phyloP scores from a whole-genome alignment of 2,329 filamentous ascomycete genomes.

The Gaeumannomyces sp. region DNA sequence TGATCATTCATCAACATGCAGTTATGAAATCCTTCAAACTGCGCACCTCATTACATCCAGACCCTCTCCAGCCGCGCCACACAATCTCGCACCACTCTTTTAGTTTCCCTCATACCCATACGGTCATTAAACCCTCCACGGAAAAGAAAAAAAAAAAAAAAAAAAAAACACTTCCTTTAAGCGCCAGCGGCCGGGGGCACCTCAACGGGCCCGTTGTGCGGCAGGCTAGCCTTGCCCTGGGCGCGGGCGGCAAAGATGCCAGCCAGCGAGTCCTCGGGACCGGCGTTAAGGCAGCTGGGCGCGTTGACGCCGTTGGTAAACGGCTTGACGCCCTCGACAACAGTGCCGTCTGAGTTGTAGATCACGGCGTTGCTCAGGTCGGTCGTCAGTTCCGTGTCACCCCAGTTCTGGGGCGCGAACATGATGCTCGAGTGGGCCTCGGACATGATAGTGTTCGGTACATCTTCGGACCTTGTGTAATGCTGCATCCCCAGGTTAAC shows the following conservation, averaged over 20 bases:
- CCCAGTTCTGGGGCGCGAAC: constrained; percentile 27
- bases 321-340: neutral
- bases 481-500: constrained; percentile 48
- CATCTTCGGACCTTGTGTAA: constrained; percentile 34
- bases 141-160: neutral
- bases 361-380: constrained; percentile 8
- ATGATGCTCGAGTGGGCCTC: constrained; percentile 27
- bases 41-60: too few species aligned
- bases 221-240: neutral
- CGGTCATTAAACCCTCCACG: neutral
- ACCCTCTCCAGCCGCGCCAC: neutral
- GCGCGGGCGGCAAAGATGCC: neutral
- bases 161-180: neutral
- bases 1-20: too few species aligned
- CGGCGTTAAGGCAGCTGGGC: neutral
- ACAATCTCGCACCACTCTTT: neutral
- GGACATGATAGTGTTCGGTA: constrained; percentile 28
- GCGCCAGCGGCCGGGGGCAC: neutral
- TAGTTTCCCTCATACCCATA: neutral
- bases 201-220: neutral
- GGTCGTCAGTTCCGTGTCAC: constrained; percentile 2
- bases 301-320: constrained; percentile 4
- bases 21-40: too few species aligned
- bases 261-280: neutral
- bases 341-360: neutral